These are phyloP conservation scores for Tephrocybe sp. DNA, from an alignment of 768 basidiomycete species.

Conservation along the genomic window DNA sequence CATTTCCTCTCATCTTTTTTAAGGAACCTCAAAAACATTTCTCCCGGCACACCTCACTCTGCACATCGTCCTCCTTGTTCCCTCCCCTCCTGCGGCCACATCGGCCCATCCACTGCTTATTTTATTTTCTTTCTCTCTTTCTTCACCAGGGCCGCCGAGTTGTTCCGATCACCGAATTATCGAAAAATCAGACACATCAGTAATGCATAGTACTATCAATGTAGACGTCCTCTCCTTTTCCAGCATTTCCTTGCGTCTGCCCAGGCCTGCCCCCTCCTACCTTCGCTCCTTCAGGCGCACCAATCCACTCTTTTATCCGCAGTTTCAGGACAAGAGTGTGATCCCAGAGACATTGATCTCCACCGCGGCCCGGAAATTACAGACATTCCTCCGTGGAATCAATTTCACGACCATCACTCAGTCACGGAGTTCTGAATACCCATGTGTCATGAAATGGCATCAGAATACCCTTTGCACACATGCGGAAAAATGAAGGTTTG, in stretches of 20 bases:
- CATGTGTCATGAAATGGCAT: slow-evolving; percentile 33
- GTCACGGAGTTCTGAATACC: slow-evolving; percentile 27
- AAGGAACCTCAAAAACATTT: slow-evolving; percentile 33
- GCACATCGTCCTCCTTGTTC: slow-evolving; percentile 9
- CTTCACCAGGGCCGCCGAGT: slow-evolving; percentile 25
- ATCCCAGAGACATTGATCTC: slow-evolving; percentile 18
- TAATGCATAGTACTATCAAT: neutral
- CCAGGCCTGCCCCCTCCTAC: neutral
- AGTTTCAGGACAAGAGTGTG: neutral
- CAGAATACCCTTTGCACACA: slow-evolving; percentile 31
- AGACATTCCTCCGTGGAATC: slow-evolving; percentile 35
- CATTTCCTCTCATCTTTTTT: slow-evolving; percentile 42
- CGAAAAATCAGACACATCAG: slow-evolving; percentile 18
- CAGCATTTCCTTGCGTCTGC: neutral
- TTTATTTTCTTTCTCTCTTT: slow-evolving; percentile 1
- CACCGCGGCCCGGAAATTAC: slow-evolving; percentile 36
- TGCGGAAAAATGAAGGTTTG: slow-evolving; percentile 29
- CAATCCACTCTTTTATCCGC: slow-evolving; percentile 13
- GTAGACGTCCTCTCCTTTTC: neutral
- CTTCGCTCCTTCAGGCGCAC: neutral
- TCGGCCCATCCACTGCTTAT: neutral
- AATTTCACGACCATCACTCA: slow-evolving; percentile 17
- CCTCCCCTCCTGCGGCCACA: neutral
- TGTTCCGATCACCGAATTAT: slow-evolving; percentile 36
- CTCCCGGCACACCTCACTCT: slow-evolving; percentile 23